These are phyloP conservation scores for Melastoma malabathricum DNA, from an alignment of 345 rosid genomes.

Conservation along the genomic window DNA sequence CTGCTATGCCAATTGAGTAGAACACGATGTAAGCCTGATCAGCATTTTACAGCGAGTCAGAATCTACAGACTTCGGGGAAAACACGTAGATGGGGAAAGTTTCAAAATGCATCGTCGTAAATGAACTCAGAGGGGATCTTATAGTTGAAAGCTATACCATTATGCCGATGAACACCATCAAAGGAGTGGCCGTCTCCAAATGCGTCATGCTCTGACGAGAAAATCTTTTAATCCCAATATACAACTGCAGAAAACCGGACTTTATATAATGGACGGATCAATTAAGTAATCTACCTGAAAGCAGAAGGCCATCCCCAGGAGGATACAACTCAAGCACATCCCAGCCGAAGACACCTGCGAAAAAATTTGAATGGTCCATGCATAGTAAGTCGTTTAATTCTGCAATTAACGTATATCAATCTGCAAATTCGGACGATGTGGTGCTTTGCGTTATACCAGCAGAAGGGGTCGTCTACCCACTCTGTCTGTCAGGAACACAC, in stretches of 20 bases:
- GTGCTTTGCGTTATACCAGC: slow-evolving; percentile 18
- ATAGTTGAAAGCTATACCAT: slow-evolving; percentile 1
- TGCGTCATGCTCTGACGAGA: too few species aligned
- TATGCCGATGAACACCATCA: background rate
- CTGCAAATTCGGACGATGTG: background rate
- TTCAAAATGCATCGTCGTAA: too few species aligned
- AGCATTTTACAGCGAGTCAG: background rate
- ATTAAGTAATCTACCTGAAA: background rate
- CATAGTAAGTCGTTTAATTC: too few species aligned
- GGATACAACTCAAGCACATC: slow-evolving; percentile 7
- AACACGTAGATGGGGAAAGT: too few species aligned
- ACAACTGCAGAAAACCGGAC: background rate
- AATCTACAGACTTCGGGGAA: too few species aligned
- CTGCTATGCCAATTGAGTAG: background rate
- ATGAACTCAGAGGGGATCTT: background rate
- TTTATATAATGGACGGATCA: background rate
- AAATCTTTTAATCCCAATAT: background rate
- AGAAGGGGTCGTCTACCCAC: slow-evolving; percentile 44
- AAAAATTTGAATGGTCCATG: background rate
- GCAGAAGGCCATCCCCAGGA: slow-evolving; percentile 3
- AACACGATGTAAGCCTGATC: slow-evolving; percentile 20
- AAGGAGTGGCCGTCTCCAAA: too few species aligned
- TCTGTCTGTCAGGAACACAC: slow-evolving; percentile 29
- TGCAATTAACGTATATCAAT: too few species aligned
- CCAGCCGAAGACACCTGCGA: slow-evolving; percentile 9